phyloP scores from a whole-genome alignment of 352 stramenopile species.

The Thraustochytrium sp. region DNA sequence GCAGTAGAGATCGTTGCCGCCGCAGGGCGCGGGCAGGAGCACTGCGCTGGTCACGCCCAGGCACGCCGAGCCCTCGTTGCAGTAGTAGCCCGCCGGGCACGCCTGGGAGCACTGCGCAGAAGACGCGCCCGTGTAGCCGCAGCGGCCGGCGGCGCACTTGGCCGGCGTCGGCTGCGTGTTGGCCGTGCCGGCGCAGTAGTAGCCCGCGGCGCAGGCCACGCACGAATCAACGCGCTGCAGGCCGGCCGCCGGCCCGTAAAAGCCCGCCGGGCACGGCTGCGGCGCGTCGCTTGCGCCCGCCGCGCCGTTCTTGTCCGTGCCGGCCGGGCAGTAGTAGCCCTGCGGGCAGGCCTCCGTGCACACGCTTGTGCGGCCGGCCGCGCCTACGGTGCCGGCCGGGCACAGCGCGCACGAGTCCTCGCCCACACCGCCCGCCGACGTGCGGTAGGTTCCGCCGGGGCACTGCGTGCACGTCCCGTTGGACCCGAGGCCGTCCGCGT shows the following conservation, averaged over 20 bases:
- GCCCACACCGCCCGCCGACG: not conserved
- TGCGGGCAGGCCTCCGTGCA: not conserved
- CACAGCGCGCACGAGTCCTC: not conserved
- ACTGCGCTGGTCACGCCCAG: not conserved
- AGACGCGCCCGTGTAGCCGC: not conserved
- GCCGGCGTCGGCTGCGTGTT: not conserved
- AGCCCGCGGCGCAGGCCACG: not conserved
- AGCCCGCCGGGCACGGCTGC: not conserved
- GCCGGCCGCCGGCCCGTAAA: not conserved
- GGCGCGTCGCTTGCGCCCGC: not conserved
- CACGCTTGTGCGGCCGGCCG: not conserved
- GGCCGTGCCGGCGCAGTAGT: not conserved
- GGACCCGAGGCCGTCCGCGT: not conserved
- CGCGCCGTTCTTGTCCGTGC: not conserved
- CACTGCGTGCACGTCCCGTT: not conserved
- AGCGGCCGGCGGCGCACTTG: not conserved
- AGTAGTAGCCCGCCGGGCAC: conserved; percentile 7
- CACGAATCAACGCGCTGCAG: no score
- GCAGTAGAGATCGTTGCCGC: not conserved
- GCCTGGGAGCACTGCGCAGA: not conserved
- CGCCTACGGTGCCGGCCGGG: not conserved
- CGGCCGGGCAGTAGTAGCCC: conserved; percentile 15
- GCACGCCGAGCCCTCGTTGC: not conserved
- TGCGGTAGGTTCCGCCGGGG: not conserved
- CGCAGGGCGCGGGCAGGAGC: not conserved